A percentile compares a stretch with the other conserved stretches of the same genome.
Conservation (phyloP, 805 yeast genomes). For the Pichia cabralensis region DNA sequence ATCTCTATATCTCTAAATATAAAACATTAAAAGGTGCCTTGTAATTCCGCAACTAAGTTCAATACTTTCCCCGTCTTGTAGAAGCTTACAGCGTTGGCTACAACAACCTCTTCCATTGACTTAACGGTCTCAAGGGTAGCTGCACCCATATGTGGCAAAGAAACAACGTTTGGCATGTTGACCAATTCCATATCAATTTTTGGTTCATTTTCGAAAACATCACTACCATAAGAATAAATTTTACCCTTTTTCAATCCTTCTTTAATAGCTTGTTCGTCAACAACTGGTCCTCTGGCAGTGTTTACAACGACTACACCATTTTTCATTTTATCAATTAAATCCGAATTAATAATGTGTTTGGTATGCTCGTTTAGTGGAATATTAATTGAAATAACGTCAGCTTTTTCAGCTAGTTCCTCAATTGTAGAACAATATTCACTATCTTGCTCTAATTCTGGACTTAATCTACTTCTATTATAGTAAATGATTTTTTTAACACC, state of each 20-base stretch:
- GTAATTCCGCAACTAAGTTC: constrained; percentile 71
- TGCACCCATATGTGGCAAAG: constrained; percentile 90
- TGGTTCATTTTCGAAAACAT: constrained; percentile 72
- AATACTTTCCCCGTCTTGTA: constrained; percentile 59
- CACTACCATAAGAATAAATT: constrained; percentile 59
- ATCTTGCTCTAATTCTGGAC: constrained; percentile 53
- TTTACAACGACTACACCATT: constrained; percentile 69
- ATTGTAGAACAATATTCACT: constrained; percentile 55
- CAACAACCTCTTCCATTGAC: constrained; percentile 73
- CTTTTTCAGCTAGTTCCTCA: constrained; percentile 53
- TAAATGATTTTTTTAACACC: constrained; percentile 64
- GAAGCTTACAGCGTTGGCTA: constrained; percentile 50
- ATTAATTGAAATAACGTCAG: constrained; percentile 68
- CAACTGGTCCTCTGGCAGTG: constrained; percentile 87
- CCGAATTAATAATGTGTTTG: constrained; percentile 54
- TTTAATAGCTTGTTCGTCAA: constrained; percentile 54
- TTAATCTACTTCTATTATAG: constrained; percentile 55
- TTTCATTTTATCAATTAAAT: constrained; percentile 59
- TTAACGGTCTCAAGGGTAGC: constrained; percentile 61
- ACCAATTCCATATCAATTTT: constrained; percentile 49
- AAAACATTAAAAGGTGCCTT: constrained; percentile 14
- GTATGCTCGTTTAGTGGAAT: constrained; percentile 71
- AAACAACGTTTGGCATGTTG: constrained; percentile 55
- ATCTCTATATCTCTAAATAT: too few species aligned
- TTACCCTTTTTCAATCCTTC: constrained; percentile 53